Percentiles rank a stretch among this genome's conserved stretches.
Conservation (phyloP, 306 rosid species). For the Vigna trinervia region DNA sequence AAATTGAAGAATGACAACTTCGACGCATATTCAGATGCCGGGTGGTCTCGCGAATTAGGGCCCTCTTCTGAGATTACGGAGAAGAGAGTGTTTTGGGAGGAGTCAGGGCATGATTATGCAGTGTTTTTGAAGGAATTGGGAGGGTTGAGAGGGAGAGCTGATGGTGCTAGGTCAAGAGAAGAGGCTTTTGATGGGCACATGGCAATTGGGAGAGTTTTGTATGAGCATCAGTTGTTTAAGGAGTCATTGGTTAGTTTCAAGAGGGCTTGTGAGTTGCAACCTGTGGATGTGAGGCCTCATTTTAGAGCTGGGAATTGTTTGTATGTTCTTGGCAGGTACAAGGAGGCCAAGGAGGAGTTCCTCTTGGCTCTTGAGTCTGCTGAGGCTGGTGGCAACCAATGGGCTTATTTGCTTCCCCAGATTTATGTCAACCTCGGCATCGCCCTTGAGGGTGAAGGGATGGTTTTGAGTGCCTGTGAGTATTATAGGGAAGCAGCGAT, state of each 20-base stretch:
- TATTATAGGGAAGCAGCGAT: conserved; percentile 98
- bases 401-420: conserved; percentile 97
- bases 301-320: conserved; percentile 93
- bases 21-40: conserved; percentile 92
- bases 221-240: conserved; percentile 89
- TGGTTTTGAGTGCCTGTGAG: conserved; percentile 99
- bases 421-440: conserved; percentile 96
- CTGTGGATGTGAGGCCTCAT: conserved; percentile 94
- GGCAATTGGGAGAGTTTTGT: conserved; percentile 95
- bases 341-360: conserved; percentile 91
- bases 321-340: conserved; percentile 72
- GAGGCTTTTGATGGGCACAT: conserved; percentile 98
- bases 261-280: conserved; percentile 98
- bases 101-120: conserved; percentile 82
- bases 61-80: conserved; percentile 86
- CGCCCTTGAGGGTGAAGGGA: conserved; percentile 97
- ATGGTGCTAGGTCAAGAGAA: conserved; percentile 88
- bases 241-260: conserved; percentile 86
- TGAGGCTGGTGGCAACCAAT: conserved; percentile 93
- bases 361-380: conserved; percentile 91
- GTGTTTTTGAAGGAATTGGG: conserved; percentile 81
- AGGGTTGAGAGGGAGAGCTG: conserved; percentile 79
- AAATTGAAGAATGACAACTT: conserved; percentile 79
- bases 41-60: conserved; percentile 95
- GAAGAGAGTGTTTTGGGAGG: conserved; percentile 88